Evolutionary conservation across 2,329 filamentous ascomycete species (phyloP).

Genomic region (Calycina herbarum): DNA sequence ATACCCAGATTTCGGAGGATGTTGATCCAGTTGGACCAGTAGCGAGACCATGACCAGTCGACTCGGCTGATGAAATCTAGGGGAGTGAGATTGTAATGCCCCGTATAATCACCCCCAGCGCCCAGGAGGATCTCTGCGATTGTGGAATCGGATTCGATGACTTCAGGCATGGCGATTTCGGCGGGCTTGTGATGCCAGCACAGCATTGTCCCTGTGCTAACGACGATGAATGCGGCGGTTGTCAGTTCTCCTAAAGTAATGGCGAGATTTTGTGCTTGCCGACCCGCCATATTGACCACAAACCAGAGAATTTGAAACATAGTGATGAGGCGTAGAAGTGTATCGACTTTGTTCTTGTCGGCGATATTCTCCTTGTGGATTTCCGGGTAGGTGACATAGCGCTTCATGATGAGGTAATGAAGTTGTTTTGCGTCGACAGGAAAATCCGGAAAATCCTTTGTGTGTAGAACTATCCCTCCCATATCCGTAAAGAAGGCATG

Average conservation of each 20-base stretch:
- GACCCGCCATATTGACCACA: slow-evolving; percentile 20
- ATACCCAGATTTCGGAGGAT: slow-evolving; percentile 22
- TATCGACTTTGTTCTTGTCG: slow-evolving; percentile 38
- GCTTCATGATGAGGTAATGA: slow-evolving; percentile 35
- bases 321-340: slow-evolving; percentile 31
- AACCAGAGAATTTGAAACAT: slow-evolving; percentile 33
- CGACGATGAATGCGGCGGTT: slow-evolving; percentile 27
- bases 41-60: slow-evolving; percentile 22
- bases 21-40: slow-evolving; percentile 24
- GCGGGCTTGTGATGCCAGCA: slow-evolving; percentile 29
- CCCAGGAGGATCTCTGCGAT: slow-evolving; percentile 25
- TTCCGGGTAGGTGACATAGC: slow-evolving; percentile 35
- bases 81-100: slow-evolving; percentile 36
- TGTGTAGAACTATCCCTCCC: slow-evolving; percentile 41
- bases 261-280: slow-evolving; percentile 18
- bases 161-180: slow-evolving; percentile 21
- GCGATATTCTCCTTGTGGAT: slow-evolving; percentile 22
- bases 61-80: slow-evolving; percentile 37
- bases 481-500: slow-evolving; percentile 45
- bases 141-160: slow-evolving; percentile 15
- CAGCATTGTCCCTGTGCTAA: slow-evolving; percentile 19
- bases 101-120: slow-evolving; percentile 13
- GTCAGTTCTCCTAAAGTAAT: slow-evolving; percentile 31
- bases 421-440: slow-evolving; percentile 42
- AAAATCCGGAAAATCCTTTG: slow-evolving; percentile 36